A percentile compares a stretch with the other conserved stretches of the same genome.
phyloP scores from a whole-genome alignment of 176 grass and related monocot genomes.

The Stipa capillata region DNA sequence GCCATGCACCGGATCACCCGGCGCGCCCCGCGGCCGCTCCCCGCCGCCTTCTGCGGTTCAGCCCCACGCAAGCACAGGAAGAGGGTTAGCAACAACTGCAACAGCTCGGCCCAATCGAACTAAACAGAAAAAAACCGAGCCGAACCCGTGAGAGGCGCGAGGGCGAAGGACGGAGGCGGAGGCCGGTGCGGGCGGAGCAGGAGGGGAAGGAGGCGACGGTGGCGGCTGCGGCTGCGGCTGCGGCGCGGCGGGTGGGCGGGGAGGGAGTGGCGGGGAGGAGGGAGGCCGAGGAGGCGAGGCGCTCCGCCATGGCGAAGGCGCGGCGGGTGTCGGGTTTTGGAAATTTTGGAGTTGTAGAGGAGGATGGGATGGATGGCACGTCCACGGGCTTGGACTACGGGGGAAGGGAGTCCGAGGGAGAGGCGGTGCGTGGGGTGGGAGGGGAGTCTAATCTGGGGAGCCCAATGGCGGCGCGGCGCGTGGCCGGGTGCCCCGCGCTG shows the following conservation, averaged over 20 bases:
- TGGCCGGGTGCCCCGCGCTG: neutral
- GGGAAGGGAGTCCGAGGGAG: neutral
- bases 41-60: neutral
- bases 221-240: neutral
- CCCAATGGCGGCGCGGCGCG: constrained; percentile 13
- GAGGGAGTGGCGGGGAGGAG: constrained; percentile 22
- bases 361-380: neutral
- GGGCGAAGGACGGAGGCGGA: constrained; percentile 2
- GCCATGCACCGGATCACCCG: constrained; percentile 48
- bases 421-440: neutral
- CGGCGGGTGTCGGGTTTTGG: neutral
- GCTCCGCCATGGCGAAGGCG: constrained; percentile 30
- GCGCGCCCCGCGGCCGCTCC: neutral
- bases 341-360: neutral
- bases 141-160: neutral
- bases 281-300: constrained; percentile 29
- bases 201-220: constrained; percentile 5
- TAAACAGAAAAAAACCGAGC: no score
- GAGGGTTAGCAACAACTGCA: neutral
- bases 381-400: neutral
- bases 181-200: constrained; percentile 17
- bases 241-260: neutral
- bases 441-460: neutral
- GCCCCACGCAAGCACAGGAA: no score
- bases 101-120: neutral